A percentile compares a stretch with the other conserved stretches of the same genome.
phyloP scores from a whole-genome alignment of 345 rosid genomes.

The Hibiscus tridactylites region DNA sequence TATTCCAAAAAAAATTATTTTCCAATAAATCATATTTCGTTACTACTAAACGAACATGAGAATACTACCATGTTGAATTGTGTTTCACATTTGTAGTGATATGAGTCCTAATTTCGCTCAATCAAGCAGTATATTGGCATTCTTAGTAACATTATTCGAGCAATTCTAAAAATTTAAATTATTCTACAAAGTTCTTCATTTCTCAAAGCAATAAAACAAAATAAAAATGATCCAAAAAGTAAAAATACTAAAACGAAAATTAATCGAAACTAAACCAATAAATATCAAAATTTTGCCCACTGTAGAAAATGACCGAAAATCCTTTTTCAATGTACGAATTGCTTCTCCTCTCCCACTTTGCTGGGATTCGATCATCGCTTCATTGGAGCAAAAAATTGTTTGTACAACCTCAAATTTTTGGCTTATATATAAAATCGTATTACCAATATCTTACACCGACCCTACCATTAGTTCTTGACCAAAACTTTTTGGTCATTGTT shows the following conservation, averaged over 20 bases:
- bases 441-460: not conserved
- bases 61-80: no score
- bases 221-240: no score
- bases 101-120: no score
- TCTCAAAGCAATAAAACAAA: not conserved
- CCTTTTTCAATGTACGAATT: constrained; percentile 63
- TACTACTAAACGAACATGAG: no score
- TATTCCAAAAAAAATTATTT: no score
- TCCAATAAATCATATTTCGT: no score
- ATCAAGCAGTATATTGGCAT: no score
- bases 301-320: constrained; percentile 53
- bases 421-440: constrained; percentile 1
- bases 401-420: constrained; percentile 19
- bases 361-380: constrained; percentile 29
- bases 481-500: not conserved
- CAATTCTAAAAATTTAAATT: not conserved
- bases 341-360: constrained; percentile 16
- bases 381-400: constrained; percentile 39
- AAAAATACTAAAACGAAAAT: not conserved
- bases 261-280: constrained; percentile 47
- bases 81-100: no score
- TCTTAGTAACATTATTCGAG: no score
- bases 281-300: constrained; percentile 61
- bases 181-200: not conserved
- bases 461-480: constrained; percentile 15